A percentile compares a stretch with the other conserved stretches of the same genome.
These are phyloP conservation scores for Hanseniaspora hatyaiensis DNA, from an alignment of 805 yeast species.

Conservation along the genomic window DNA sequence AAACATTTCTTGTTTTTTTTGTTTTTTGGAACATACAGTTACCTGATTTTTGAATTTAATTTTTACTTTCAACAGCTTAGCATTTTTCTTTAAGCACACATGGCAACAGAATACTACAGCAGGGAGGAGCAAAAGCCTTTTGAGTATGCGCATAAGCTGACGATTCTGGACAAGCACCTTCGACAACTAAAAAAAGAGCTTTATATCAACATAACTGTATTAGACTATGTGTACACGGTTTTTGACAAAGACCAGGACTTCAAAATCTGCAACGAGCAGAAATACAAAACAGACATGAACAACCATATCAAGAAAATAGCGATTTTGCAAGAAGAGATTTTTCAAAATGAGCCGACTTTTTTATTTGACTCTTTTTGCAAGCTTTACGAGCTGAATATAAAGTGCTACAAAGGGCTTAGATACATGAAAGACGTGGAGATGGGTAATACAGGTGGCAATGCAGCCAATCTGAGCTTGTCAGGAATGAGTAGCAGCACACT, in stretches of 20 bases:
- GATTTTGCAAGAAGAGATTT: conserved; percentile 3
- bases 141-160: not conserved
- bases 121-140: not conserved
- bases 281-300: not conserved
- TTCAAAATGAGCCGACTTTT: conserved; percentile 4
- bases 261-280: not conserved
- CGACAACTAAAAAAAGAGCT: conserved; percentile 5
- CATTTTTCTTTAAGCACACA: too few relatives aligned
- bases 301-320: not conserved
- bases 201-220: not conserved
- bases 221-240: not conserved
- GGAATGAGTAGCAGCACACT: not conserved
- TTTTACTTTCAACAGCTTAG: too few relatives aligned
- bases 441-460: too few relatives aligned
- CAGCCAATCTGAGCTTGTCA: too few relatives aligned
- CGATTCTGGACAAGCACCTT: not conserved
- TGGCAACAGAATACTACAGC: not conserved
- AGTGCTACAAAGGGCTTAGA: conserved; percentile 8
- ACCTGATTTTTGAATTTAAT: too few relatives aligned
- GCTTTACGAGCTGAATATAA: not conserved
- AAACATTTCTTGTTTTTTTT: too few relatives aligned
- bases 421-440: not conserved
- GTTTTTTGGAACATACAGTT: too few relatives aligned
- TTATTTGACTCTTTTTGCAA: not conserved
- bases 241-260: not conserved